Conservation (phyloP, 345 rosid genomes). For the Salix udensis region DNA sequence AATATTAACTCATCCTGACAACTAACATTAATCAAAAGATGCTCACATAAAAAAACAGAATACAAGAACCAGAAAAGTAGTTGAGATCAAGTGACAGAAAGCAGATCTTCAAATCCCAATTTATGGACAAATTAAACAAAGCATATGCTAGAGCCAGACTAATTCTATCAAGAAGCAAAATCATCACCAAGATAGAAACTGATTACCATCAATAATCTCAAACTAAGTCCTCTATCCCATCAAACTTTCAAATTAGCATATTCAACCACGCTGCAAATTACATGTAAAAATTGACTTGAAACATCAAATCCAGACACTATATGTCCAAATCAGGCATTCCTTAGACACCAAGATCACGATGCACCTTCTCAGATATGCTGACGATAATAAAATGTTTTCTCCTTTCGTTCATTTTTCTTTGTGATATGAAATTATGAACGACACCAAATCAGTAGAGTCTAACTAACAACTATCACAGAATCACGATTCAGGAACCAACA, state of each 20-base stretch:
- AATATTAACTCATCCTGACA: neutral
- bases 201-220: neutral
- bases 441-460: neutral
- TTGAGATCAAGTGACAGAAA: neutral
- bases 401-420: neutral
- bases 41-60: neutral
- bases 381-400: neutral
- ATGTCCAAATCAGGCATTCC: neutral
- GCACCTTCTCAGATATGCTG: neutral
- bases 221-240: neutral
- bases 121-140: neutral
- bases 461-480: neutral
- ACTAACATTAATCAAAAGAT: neutral
- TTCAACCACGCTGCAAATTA: neutral
- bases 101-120: neutral
- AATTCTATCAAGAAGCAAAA: neutral
- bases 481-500: slow-evolving; percentile 4
- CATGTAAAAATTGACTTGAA: neutral
- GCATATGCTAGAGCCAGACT: neutral
- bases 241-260: neutral
- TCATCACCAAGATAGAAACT: neutral
- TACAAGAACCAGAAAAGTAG: neutral
- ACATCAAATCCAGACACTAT: slow-evolving; percentile 1
- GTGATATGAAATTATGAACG: neutral
- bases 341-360: neutral